phyloP scores from a whole-genome alignment of 768 basidiomycete species.

The Udeniomyces megalosporus region DNA sequence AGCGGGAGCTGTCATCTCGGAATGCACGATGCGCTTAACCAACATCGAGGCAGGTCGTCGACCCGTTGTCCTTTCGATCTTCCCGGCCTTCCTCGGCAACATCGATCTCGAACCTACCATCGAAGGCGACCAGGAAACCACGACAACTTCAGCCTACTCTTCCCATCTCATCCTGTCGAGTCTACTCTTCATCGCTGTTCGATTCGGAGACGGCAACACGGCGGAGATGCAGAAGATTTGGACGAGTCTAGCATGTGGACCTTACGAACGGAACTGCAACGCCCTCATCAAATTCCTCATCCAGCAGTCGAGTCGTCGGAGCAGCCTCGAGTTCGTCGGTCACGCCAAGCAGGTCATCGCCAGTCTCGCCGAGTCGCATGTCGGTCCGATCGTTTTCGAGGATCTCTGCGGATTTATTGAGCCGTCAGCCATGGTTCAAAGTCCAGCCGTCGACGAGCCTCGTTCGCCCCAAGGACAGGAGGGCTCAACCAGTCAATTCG shows the following conservation, averaged over 20 bases:
- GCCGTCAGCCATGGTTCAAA: constrained; percentile 63
- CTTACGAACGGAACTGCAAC: constrained; percentile 55
- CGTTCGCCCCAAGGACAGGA: constrained; percentile 35
- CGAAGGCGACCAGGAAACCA: neutral
- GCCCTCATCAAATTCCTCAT: constrained; percentile 67
- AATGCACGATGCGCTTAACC: constrained; percentile 58
- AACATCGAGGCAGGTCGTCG: constrained; percentile 41
- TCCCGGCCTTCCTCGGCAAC: constrained; percentile 70
- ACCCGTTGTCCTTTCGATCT: constrained; percentile 50
- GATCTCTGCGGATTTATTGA: constrained; percentile 74
- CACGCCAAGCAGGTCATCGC: constrained; percentile 70
- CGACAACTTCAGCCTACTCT: neutral
- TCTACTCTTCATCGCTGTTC: constrained; percentile 63
- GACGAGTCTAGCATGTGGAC: constrained; percentile 56
- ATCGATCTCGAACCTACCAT: constrained; percentile 42
- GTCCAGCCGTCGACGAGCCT: constrained; percentile 35
- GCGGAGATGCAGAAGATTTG: constrained; percentile 69
- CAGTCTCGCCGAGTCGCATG: constrained; percentile 59
- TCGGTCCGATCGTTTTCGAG: constrained; percentile 57
- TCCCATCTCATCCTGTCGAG: constrained; percentile 51
- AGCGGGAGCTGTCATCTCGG: constrained; percentile 47
- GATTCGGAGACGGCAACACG: constrained; percentile 54
- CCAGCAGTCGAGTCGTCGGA: constrained; percentile 72
- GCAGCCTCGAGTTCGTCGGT: constrained; percentile 56
- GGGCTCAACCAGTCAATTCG: constrained; percentile 31